Percentiles rank a stretch among this genome's conserved stretches.
These are phyloP conservation scores for Kuraishia capsulata DNA, from an alignment of 805 yeast species.

Conservation along the genomic window DNA sequence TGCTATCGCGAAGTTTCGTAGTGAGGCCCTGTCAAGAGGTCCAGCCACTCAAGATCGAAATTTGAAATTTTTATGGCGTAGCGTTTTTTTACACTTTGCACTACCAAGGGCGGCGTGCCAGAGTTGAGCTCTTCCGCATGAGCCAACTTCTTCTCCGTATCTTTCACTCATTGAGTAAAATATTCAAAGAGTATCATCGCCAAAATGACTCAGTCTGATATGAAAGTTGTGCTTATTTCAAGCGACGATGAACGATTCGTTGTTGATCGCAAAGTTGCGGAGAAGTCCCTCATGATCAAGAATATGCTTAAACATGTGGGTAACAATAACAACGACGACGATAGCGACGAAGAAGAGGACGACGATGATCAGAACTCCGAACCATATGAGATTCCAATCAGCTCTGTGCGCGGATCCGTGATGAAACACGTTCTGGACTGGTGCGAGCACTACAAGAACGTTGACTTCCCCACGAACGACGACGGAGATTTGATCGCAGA, in stretches of 20 bases:
- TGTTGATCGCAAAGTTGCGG: slow-evolving; percentile 77
- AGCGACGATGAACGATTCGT: slow-evolving; percentile 76
- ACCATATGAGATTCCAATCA: slow-evolving; percentile 77
- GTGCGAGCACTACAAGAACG: slow-evolving; percentile 90
- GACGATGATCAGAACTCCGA: slow-evolving; percentile 45
- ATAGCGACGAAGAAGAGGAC: slow-evolving; percentile 25
- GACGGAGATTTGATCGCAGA: slow-evolving; percentile 80
- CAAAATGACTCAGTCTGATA: background rate
- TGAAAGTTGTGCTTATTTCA: slow-evolving; percentile 37
- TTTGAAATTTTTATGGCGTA: too few relatives aligned
- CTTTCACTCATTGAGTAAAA: too few relatives aligned
- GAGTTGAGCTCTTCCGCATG: too few relatives aligned
- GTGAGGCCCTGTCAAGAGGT: too few relatives aligned
- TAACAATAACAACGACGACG: slow-evolving; percentile 11
- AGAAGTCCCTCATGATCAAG: slow-evolving; percentile 75
- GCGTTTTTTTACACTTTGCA: too few relatives aligned
- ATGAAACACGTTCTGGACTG: slow-evolving; percentile 89
- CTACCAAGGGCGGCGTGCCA: too few relatives aligned
- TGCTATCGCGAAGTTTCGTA: too few relatives aligned
- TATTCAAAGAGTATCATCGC: too few relatives aligned
- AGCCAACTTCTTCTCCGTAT: too few relatives aligned
- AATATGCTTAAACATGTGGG: slow-evolving; percentile 72
- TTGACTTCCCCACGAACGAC: slow-evolving; percentile 63
- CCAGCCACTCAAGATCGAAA: too few relatives aligned
- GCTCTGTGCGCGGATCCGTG: slow-evolving; percentile 82